Evolutionary conservation across 177 flowering plant species (phyloP).

Genomic region (Telopea speciosissima): DNA sequence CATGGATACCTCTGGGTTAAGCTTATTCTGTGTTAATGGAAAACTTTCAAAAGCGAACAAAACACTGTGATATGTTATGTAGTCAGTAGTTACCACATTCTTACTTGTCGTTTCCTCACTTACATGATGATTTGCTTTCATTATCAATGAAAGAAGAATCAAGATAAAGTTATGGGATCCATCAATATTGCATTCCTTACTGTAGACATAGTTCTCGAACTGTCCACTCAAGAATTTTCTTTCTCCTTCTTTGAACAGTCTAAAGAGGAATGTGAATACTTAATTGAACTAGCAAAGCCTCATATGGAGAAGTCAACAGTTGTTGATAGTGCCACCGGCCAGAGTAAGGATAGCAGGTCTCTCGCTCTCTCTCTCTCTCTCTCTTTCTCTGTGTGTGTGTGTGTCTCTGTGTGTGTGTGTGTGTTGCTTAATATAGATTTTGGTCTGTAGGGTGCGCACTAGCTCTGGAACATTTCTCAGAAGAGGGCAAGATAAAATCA

Average conservation of each 20-base stretch:
- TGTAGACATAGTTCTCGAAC: not conserved
- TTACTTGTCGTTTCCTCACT: not conserved
- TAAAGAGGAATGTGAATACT: slow-evolving; percentile 35
- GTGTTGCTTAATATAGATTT: slow-evolving; percentile 4
- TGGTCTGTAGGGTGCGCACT: slow-evolving; percentile 78
- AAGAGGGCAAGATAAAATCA: slow-evolving; percentile 76
- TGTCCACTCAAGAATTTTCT: not conserved
- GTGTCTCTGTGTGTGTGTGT: not conserved
- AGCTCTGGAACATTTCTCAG: slow-evolving; percentile 85
- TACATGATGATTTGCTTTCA: too few species aligned
- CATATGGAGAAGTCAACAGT: slow-evolving; percentile 76
- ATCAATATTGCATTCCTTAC: not conserved
- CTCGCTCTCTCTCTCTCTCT: not conserved
- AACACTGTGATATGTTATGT: not conserved
- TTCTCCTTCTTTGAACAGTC: slow-evolving; percentile 22
- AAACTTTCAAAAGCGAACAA: not conserved
- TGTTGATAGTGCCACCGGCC: slow-evolving; percentile 71
- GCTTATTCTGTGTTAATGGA: not conserved
- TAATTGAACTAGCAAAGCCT: slow-evolving; percentile 37
- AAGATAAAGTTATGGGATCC: not conserved
- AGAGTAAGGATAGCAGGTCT: slow-evolving; percentile 86
- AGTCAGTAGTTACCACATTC: not conserved
- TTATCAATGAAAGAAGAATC: not conserved
- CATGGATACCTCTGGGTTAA: not conserved
- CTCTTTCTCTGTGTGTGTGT: not conserved